These are phyloP conservation scores for Umbilicus rupestris DNA, from an alignment of 164 flowering plant species.

Conservation along the genomic window DNA sequence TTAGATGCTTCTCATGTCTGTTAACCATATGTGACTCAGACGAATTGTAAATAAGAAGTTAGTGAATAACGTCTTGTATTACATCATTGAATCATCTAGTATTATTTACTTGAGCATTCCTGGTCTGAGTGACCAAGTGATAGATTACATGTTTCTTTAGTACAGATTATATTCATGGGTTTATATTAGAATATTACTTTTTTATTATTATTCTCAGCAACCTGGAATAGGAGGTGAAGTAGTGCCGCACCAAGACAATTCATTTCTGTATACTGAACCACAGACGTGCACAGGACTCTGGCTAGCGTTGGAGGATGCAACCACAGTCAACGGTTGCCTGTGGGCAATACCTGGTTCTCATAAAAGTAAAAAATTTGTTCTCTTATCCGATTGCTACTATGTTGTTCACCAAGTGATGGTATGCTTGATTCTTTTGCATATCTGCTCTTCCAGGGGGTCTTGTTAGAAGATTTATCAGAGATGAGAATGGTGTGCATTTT, in stretches of 20 bases:
- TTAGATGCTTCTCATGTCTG: too few species aligned
- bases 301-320: conserved; percentile 95
- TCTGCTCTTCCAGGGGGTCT: conserved; percentile 62
- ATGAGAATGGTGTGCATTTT: conserved; percentile 74
- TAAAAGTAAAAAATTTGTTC: conserved; percentile 36
- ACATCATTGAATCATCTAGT: too few species aligned
- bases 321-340: conserved; percentile 70
- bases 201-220: conserved; percentile 44
- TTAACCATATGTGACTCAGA: too few species aligned
- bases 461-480: conserved; percentile 83
- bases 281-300: conserved; percentile 85
- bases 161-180: neutral
- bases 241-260: conserved; percentile 94
- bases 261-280: conserved; percentile 84
- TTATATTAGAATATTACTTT: neutral
- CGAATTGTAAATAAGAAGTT: too few species aligned
- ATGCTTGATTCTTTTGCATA: neutral
- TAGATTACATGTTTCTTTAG: too few species aligned
- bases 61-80: too few species aligned
- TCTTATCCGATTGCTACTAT: neutral
- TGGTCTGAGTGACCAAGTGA: too few species aligned
- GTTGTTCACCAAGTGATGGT: neutral
- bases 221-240: conserved; percentile 99
- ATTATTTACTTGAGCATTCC: too few species aligned
- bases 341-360: conserved; percentile 99